Evolutionary conservation across 73 alveolate species (phyloP), one percentile per base, ranked within the genome.

Genomic region (Stentor coeruleus): DNA sequence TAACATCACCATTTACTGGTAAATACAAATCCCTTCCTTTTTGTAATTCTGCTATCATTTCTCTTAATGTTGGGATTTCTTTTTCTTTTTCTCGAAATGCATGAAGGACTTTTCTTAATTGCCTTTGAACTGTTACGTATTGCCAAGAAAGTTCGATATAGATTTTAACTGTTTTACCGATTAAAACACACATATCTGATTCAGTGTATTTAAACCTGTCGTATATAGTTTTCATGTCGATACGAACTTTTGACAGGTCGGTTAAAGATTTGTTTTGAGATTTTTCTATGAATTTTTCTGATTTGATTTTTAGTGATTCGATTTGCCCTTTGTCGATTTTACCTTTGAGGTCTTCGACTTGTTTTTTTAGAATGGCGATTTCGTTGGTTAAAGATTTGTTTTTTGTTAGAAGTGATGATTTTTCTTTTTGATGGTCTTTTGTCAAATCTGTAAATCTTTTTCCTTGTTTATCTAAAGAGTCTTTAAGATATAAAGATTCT

Each of bases 11-110:
- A 20, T 33, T 66, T 33, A 66, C 79, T 2, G 79, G 79, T 1
- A 66, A 20, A 33, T 66, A 66, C 41, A 66, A 20, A 14, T 20
- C 49, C 1, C 79, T 20, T 1, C 40, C 39, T 66, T 66, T 66
- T 57, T 57, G 73, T 40, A 66, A 28, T 33, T 66, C 79, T 20
- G 79, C 79, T 14, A 66, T 66, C 79, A 66, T 66, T 66, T 66
- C 79, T 66, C 79, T 37, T 20, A 66, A 40, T 26, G 33, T 66
- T 2, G n/a, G 40, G 79, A 66, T 66, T 33, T 66, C 79, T 1
- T 20, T 31, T 66, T 66, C 79, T 33, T 66, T 66, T 2, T 66
- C 79, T 66, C n/a, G 14, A 26, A 66, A 26, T 28, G 33, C 42
- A 11, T 37, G 33, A 2, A 20, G 15, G n/a, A 66, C 39, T 66